Evolutionary conservation across 176 grass and related monocot species (phyloP), one percentile per base, ranked within the genome.

Genomic region (Musa troglodytarum): DNA sequence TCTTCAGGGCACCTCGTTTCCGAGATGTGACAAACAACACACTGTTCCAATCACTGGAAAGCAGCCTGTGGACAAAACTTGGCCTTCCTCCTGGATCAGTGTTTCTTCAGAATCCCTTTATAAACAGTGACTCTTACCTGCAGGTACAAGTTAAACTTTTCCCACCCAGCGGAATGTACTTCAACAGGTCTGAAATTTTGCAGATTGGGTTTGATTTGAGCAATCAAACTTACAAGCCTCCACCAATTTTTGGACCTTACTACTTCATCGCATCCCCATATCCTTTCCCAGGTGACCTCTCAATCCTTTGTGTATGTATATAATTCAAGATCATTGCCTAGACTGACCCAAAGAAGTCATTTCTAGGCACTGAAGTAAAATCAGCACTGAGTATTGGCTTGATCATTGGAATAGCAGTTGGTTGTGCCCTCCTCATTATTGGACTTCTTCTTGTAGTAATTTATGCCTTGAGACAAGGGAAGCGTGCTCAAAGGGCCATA

Each of bases 381-480:
- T 50, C 68, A 50, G 13, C 83, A 16, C 76, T 72, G 57, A 56
- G 66, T 16, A 78, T 52, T 63, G 77, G 82, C 49, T 74, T 61
- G 77, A 83, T 83, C 76, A 21, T 81, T 50, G 89, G 85, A 87
- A 75, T 85, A 81, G 57, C 75, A 63, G 52, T 66, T 19, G 86
- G 86, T 23, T 94, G 86, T 68, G 84, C 85, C 22, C 49, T 89
- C 56, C 84, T 98, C 76, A 43, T 79, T 14, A 55, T 99, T 1
- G 95, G 80, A 16, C 80, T 99, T 53, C 70, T 87, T 2, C 84
- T 78, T 52, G 84, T 86, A 10, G 81, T 81, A 1, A 50, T 78
- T 55, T 99, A 92, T 67, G 95, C 88, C 6, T 58, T 91, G 11
- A 83, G 83, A 72, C 90, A 92, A 69, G 86, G 83, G 79, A 72